Percentiles rank a stretch among this genome's conserved stretches.
phyloP scores from a whole-genome alignment of 176 grass and related monocot genomes.

The Zea mays region DNA sequence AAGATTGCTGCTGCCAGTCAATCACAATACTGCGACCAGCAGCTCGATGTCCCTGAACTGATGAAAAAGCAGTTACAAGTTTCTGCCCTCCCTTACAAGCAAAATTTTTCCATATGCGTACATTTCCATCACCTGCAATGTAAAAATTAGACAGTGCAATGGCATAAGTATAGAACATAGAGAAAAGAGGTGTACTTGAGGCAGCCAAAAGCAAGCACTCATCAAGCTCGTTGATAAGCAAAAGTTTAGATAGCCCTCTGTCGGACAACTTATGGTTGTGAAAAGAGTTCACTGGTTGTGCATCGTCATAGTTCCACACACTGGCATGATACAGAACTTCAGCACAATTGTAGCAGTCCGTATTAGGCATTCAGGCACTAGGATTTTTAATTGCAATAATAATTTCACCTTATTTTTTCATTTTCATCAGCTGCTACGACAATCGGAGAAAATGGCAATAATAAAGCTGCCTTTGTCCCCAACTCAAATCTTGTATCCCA shows the following conservation, averaged over 20 bases:
- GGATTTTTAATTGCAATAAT: not conserved
- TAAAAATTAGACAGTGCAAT: conserved; percentile 27
- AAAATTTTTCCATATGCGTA: conserved; percentile 90
- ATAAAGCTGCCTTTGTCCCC: conserved; percentile 73
- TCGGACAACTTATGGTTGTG: conserved; percentile 82
- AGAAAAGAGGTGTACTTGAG: conserved; percentile 62
- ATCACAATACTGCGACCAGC: conserved; percentile 60
- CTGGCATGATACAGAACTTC: conserved; percentile 56
- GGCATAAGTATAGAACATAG: conserved; percentile 28
- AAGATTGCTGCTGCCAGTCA: conserved; percentile 97
- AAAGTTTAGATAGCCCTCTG: conserved; percentile 87
- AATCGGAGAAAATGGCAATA: conserved; percentile 83
- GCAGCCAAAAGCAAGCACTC: conserved; percentile 89
- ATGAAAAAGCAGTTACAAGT: conserved; percentile 95
- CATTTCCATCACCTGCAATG: conserved; percentile 89
- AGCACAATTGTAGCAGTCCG: conserved; percentile 18
- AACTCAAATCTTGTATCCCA: conserved; percentile 93
- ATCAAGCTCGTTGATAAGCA: conserved; percentile 95
- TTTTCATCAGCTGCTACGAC: conserved; percentile 95
- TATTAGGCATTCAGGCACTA: conserved; percentile 16
- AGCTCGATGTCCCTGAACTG: conserved; percentile 63
- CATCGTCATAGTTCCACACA: conserved; percentile 91
- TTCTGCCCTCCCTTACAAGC: conserved; percentile 70
- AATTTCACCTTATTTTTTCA: conserved; percentile 74
- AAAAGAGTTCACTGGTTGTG: conserved; percentile 70